Percentiles rank a stretch among this genome's conserved stretches.
Conservation (phyloP, 768 basidiomycete species). For the Clavulina sp. region DNA sequence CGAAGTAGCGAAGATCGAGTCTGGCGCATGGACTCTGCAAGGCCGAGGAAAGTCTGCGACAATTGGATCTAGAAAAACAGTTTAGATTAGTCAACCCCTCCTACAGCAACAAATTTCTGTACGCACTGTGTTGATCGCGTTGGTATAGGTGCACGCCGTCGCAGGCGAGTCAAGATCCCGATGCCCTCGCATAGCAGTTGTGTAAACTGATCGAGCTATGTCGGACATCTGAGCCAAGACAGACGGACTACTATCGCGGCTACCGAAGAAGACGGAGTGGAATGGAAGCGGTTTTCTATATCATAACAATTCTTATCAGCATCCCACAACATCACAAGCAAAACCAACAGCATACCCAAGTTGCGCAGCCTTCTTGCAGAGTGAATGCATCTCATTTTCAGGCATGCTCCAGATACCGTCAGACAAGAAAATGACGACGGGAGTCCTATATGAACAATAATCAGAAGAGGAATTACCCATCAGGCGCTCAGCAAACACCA, state of each 20-base stretch:
- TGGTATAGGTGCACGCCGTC: constrained; percentile 29
- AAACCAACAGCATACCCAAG: constrained; percentile 31
- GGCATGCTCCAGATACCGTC: no score
- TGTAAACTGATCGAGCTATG: constrained; percentile 30
- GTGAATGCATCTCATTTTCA: constrained; percentile 28
- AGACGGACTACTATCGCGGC: constrained; percentile 12
- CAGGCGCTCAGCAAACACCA: constrained; percentile 8
- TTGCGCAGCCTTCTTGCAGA: constrained; percentile 23
- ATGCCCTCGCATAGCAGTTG: constrained; percentile 26
- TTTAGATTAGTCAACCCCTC: constrained; percentile 12
- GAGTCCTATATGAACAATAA: constrained; percentile 20
- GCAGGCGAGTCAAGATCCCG: constrained; percentile 21
- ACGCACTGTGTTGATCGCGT: constrained; percentile 36
- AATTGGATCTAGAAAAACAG: constrained; percentile 41
- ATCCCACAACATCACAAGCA: constrained; percentile 27
- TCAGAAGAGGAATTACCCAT: not conserved
- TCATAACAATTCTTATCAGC: not conserved
- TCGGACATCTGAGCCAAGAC: constrained; percentile 35
- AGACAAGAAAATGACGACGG: constrained; percentile 41
- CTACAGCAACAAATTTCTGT: not conserved
- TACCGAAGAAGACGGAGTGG: constrained; percentile 43
- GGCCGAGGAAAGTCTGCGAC: constrained; percentile 38
- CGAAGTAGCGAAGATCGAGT: no score
- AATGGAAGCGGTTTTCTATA: constrained; percentile 37
- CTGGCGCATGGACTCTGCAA: no score